Evolutionary conservation across 2,329 filamentous ascomycete species (phyloP), one percentile per base, ranked within the genome.

Genomic region (Fusarium oligoseptatum): DNA sequence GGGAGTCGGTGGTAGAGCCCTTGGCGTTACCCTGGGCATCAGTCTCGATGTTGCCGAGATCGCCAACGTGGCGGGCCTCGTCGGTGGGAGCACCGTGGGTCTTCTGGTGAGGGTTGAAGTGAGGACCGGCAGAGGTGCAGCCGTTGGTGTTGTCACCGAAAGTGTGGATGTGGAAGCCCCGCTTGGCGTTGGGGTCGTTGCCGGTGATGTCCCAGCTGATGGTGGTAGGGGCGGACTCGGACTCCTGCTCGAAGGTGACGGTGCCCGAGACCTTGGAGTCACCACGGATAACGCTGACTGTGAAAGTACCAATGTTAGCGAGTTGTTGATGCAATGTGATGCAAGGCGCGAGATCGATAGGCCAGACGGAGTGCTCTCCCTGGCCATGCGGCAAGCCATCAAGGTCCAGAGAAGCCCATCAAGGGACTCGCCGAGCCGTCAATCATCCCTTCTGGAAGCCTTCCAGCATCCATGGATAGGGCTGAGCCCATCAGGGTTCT

Each of bases 61-160:
- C 97, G 86, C 97, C 97, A 77, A 98, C 97, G 87, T 99, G 97
- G 85, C 97, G 95, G 81, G 91, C 89, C 76, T 92, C 89, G 85
- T 98, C 96, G 37, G 86, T 83, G 79, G 95, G 97, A 82, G 93
- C 94, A 83, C 97, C 97, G 89, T 99, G 97, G 80, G 90, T 92
- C 91, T 98, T 97, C 89, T 89, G 88, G 87, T 93, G 91, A 79
- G 97, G 97, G 92, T 99, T 99, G 93, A 98, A 99, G 90, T 99
- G 97, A 86, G 97, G 96, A 64, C 97, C 97, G 78, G 97, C 97
- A 78, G 94, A 97, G 78, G 96, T 98, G 94, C 97, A 99, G 85
- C 97, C 97, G 88, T 99, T 99, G 90, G 97, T 98, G 91, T 98
- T 98, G 91, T 98, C 97, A 85, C 97, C 97, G 83, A 98, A 99